Base-by-base conservation (phyloP, 2,329 filamentous ascomycete genomes). In the Aureobasidium sp. region DNA sequence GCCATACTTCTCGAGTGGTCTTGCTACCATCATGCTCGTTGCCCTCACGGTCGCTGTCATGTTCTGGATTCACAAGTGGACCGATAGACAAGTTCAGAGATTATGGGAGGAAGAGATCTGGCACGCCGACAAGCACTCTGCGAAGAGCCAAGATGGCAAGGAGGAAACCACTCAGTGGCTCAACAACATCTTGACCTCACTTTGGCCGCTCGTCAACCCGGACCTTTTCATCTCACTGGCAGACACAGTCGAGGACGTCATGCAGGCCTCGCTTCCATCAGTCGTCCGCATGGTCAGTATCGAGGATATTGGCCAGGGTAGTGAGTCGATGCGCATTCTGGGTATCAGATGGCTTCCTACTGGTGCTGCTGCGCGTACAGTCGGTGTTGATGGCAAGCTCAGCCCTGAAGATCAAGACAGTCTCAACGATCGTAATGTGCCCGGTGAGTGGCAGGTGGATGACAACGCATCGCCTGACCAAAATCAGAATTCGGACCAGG, bases 171-270 rank as follows among this genome's bases (percentile, higher is more conserved):
- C 84, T 0, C 79, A 84, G 58, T 91, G 88, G 88, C 78, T 91
- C 59, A 91, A 91, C 69, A 86, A 83, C 5, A 71, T 90, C 0
- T 69, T 91, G 8, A 77, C 81, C 4, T 83, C 86, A 1, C 80
- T 90, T 5, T 91, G 88, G 88, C 86, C 87, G 0, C 77, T 91
- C 34, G 80, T 91, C 68, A 91, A 91, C 68, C 88, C 88, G 0
- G 88, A 91, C 67, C 78, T 91, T 1, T 90, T 91, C 67, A 79
- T 82, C 1, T 84, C 83, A 36, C 71, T 90, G 2, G 81, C 84
- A 0, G 88, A 91, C 67, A 88, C 83, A 32, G 79, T 91, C 4
- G 88, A 91, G 72, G 88, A 91, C 70, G 86, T 91, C 52, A 91
- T 91, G 88, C 88, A 91, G 74, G 87, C 88, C 2, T 88, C 85